These are phyloP conservation scores for Bidens hawaiensis DNA, from an alignment of 140 eudicot species.

Conservation along the genomic window DNA sequence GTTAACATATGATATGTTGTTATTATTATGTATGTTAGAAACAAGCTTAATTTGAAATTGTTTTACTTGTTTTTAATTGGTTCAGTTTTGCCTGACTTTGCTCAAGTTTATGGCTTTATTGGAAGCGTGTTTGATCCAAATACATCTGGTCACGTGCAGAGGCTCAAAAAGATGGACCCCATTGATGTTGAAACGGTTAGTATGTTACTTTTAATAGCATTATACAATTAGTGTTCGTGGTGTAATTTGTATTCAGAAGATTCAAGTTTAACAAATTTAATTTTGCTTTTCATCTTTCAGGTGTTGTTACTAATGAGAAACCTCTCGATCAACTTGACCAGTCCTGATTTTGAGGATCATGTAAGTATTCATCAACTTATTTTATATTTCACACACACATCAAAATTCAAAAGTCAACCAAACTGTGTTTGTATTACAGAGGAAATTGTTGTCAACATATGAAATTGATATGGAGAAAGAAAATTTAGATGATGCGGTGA, in stretches of 20 bases:
- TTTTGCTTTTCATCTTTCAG: slow-evolving; percentile 34
- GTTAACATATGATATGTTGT: background rate
- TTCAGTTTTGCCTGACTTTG: slow-evolving; percentile 94
- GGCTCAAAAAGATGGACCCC: slow-evolving; percentile 85
- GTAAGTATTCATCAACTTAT: slow-evolving; percentile 43
- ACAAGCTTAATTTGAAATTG: background rate
- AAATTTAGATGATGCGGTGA: slow-evolving; percentile 33
- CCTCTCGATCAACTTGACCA: slow-evolving; percentile 89
- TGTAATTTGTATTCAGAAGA: background rate
- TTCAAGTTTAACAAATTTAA: background rate
- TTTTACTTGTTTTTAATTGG: slow-evolving; percentile 2
- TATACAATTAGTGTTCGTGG: background rate
- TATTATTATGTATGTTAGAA: background rate
- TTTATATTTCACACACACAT: background rate
- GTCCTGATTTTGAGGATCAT: slow-evolving; percentile 96
- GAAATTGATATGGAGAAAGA: slow-evolving; percentile 62
- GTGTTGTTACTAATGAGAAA: slow-evolving; percentile 90
- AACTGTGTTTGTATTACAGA: slow-evolving; percentile 41
- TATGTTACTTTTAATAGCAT: background rate
- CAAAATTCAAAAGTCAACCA: background rate
- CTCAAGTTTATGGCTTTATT: slow-evolving; percentile 82
- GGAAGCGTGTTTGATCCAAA: slow-evolving; percentile 93
- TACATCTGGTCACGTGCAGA: slow-evolving; percentile 61
- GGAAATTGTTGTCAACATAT: slow-evolving; percentile 69
- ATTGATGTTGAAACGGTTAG: slow-evolving; percentile 90